Conservation (phyloP, 208 protist genomes). For the Acanthamoeba rhysodes region DNA sequence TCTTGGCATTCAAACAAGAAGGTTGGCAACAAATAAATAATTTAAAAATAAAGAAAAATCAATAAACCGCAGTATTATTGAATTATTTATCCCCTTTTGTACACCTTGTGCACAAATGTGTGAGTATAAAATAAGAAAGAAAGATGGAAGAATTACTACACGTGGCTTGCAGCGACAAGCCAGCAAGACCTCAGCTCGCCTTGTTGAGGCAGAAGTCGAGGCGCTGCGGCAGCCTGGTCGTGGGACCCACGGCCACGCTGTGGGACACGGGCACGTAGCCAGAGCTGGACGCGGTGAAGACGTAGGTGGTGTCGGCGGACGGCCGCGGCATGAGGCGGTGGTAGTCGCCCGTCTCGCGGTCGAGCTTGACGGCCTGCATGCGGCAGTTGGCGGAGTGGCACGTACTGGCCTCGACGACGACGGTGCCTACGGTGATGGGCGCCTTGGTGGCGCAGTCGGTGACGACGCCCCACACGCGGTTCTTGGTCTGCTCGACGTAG, state of each 20-base stretch:
- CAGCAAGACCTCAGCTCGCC: background rate
- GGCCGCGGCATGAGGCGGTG: background rate
- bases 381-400: background rate
- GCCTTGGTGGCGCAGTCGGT: constrained; percentile 23
- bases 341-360: background rate
- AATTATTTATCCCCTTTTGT: no score
- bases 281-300: background rate
- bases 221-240: background rate
- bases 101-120: no score
- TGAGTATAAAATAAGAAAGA: no score
- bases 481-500: background rate
- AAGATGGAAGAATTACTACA: no score
- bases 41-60: no score
- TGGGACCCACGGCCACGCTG: background rate
- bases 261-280: background rate
- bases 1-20: no score
- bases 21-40: no score
- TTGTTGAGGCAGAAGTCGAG: constrained; percentile 5
- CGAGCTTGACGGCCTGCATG: background rate
- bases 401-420: background rate
- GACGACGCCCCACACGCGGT: constrained; percentile 19
- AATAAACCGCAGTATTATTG: no score
- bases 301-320: background rate
- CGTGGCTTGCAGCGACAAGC: no score
- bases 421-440: background rate